Conservation (phyloP, 2,329 filamentous ascomycete species). For the Tolypocladium cylindrosporum region DNA sequence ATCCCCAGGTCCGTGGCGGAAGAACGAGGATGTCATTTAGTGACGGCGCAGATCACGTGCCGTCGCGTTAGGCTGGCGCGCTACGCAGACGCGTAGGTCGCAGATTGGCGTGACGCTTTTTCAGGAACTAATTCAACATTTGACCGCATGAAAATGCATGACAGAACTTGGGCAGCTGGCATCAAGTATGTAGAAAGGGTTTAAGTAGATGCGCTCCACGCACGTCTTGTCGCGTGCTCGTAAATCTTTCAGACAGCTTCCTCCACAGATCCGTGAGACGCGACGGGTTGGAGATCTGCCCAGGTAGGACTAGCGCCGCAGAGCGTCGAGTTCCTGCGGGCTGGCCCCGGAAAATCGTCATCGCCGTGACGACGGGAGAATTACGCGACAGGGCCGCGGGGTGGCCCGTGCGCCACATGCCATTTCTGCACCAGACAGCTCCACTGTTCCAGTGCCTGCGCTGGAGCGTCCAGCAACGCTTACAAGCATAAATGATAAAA, state of each 20-base stretch:
- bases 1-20: not conserved
- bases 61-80: not conserved
- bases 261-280: constrained; percentile 6
- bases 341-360: constrained; percentile 15
- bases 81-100: not conserved
- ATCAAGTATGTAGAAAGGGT: not conserved
- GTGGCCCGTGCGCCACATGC: constrained; percentile 15
- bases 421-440: not conserved
- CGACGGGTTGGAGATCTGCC: constrained; percentile 3
- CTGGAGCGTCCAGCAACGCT: constrained; percentile 7
- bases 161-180: not conserved
- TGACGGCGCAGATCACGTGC: not conserved
- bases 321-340: not conserved
- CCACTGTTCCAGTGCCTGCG: not conserved
- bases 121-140: not conserved
- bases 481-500: constrained; percentile 13
- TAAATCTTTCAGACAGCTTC: not conserved
- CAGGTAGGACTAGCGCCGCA: constrained; percentile 5
- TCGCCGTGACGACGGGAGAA: constrained; percentile 22
- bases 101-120: not conserved
- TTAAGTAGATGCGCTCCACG: not conserved
- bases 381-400: constrained; percentile 5
- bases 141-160: not conserved
- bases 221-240: not conserved
- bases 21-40: not conserved